Percentiles rank a stretch among this genome's conserved stretches.
These are phyloP conservation scores for Penicillium turbatum DNA, from an alignment of 495 filamentous ascomycete species.

Conservation along the genomic window DNA sequence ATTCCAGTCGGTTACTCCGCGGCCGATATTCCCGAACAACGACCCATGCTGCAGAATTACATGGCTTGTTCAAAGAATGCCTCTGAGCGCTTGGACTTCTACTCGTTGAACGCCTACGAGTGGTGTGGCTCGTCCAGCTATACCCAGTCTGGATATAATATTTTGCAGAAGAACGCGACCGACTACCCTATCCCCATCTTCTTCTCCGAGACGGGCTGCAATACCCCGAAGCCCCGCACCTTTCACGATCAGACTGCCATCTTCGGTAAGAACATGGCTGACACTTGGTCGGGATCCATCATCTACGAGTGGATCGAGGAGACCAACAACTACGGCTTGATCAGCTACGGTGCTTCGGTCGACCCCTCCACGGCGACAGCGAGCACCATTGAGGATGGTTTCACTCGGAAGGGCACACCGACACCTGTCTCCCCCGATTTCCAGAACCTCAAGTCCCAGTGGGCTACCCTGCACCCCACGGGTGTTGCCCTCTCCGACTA, in stretches of 20 bases:
- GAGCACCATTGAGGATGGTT: slow-evolving; percentile 57
- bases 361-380: slow-evolving; percentile 37
- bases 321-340: slow-evolving; percentile 77
- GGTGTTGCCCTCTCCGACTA: slow-evolving; percentile 64
- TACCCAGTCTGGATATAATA: slow-evolving; percentile 62
- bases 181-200: slow-evolving; percentile 74
- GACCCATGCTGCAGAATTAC: slow-evolving; percentile 87
- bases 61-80: slow-evolving; percentile 67
- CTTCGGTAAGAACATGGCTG: slow-evolving; percentile 65
- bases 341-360: slow-evolving; percentile 62
- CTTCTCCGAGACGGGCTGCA: slow-evolving; percentile 81
- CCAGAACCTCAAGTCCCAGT: slow-evolving; percentile 67
- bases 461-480: slow-evolving; percentile 66
- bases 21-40: slow-evolving; percentile 76
- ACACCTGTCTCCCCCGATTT: slow-evolving; percentile 74
- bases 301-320: slow-evolving; percentile 92
- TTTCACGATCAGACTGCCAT: slow-evolving; percentile 78
- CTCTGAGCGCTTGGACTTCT: slow-evolving; percentile 76
- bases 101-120: slow-evolving; percentile 79
- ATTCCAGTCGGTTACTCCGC: slow-evolving; percentile 87
- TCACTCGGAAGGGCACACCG: slow-evolving; percentile 65
- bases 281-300: slow-evolving; percentile 77
- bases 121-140: slow-evolving; percentile 75
- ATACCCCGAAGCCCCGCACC: slow-evolving; percentile 57
- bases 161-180: slow-evolving; percentile 55